Conservation (phyloP, 2,329 filamentous ascomycete species). For the Trichoderma pleuroti region DNA sequence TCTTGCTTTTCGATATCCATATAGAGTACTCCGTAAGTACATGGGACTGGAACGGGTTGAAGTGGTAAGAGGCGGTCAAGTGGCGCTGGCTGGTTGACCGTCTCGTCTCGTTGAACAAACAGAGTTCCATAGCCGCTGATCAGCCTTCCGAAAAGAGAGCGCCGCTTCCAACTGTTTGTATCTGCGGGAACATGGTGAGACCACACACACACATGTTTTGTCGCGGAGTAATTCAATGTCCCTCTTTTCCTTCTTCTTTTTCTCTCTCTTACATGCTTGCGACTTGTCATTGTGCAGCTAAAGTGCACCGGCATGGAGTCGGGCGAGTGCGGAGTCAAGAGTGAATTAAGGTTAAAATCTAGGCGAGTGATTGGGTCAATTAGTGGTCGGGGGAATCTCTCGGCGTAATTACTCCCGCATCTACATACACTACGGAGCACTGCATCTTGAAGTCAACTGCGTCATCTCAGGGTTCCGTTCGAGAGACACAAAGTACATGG, state of each 20-base stretch:
- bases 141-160: neutral
- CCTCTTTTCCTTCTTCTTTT: neutral
- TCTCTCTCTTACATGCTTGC: neutral
- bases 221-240: neutral
- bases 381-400: neutral
- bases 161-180: neutral
- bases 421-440: neutral
- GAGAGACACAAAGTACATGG: neutral
- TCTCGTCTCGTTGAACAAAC: neutral
- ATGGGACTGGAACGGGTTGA: neutral
- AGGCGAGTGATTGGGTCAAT: neutral
- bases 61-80: neutral
- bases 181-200: neutral
- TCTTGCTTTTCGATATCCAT: neutral
- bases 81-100: neutral
- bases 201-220: neutral
- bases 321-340: neutral
- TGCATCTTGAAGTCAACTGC: neutral
- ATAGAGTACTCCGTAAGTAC: neutral
- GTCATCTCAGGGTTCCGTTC: neutral
- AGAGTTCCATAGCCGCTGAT: neutral
- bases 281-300: neutral
- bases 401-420: neutral
- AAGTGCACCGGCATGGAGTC: neutral
- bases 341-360: slow-evolving; percentile 1